phyloP scores from a whole-genome alignment of 805 yeast species.

The Yarrowia sp. region DNA sequence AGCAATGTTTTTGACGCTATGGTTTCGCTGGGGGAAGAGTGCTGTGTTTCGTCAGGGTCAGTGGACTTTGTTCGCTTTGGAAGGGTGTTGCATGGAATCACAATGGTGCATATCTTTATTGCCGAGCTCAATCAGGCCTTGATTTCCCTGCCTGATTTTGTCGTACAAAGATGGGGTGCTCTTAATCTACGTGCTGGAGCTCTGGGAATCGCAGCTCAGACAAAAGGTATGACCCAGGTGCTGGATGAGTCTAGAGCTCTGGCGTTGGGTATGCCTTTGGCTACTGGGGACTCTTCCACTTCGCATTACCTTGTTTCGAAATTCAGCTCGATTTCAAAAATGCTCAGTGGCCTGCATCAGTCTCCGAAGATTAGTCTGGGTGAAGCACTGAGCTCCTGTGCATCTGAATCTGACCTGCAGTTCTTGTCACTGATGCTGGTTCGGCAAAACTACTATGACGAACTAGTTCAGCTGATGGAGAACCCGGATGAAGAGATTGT shows the following conservation, averaged over 20 bases:
- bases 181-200: conserved; percentile 5
- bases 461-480: neutral
- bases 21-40: conserved; percentile 9
- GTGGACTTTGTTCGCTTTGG: conserved; percentile 22
- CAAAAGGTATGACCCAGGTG: neutral
- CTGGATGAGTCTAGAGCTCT: conserved; percentile 2
- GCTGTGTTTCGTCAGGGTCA: conserved; percentile 5
- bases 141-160: neutral
- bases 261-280: neutral
- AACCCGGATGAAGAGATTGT: neutral
- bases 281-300: neutral
- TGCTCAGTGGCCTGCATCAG: neutral
- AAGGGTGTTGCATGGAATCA: conserved; percentile 15
- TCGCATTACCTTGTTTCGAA: neutral
- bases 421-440: conserved; percentile 3
- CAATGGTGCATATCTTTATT: neutral
- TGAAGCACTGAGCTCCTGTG: neutral
- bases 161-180: conserved; percentile 6
- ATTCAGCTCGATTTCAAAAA: neutral
- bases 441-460: neutral
- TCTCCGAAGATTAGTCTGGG: neutral
- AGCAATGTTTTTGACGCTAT: neutral
- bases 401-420: neutral
- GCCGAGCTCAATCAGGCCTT: conserved; percentile 4
- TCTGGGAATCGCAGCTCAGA: neutral